A percentile compares a stretch with the other conserved stretches of the same genome.
These are phyloP conservation scores for Tympanopsis confertula DNA, from an alignment of 2,329 filamentous ascomycete species.

Conservation along the genomic window DNA sequence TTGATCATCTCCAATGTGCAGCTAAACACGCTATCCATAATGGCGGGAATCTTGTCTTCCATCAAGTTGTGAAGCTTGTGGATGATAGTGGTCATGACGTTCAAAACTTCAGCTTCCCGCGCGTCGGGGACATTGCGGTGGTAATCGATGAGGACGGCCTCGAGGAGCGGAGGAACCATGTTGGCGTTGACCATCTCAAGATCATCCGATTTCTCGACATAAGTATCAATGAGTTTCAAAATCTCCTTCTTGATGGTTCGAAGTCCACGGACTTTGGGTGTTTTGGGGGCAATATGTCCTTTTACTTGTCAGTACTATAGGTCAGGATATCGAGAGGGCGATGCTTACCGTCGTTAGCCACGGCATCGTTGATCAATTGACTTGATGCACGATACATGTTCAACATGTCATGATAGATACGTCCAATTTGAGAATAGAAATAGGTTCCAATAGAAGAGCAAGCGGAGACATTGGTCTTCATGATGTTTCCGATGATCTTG, in stretches of 20 bases:
- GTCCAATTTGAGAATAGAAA: constrained; percentile 94
- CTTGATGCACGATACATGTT: constrained; percentile 99
- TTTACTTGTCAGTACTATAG: background rate
- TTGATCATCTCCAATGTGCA: constrained; percentile 99
- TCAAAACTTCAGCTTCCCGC: constrained; percentile 89
- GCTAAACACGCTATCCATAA: constrained; percentile 98
- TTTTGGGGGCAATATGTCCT: constrained; percentile 91
- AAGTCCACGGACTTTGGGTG: constrained; percentile 87
- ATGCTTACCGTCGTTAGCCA: constrained; percentile 64
- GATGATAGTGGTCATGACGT: constrained; percentile 95
- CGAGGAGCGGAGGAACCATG: constrained; percentile 89
- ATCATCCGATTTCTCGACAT: constrained; percentile 96
- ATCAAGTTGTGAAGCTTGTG: constrained; percentile 88
- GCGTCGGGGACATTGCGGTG: constrained; percentile 93
- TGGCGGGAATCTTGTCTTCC: constrained; percentile 94
- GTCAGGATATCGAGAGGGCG: constrained; percentile 2
- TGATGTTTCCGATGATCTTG: constrained; percentile 98
- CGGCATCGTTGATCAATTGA: constrained; percentile 84
- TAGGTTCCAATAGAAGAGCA: constrained; percentile 93
- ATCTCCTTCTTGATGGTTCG: constrained; percentile 99
- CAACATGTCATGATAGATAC: constrained; percentile 96
- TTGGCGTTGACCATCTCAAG: constrained; percentile 83
- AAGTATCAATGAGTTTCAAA: constrained; percentile 92
- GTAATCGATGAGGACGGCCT: constrained; percentile 90
- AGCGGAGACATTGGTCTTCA: constrained; percentile 99